Evolutionary conservation across 2,329 filamentous ascomycete species (phyloP), one percentile per base, ranked within the genome.

Genomic region (Sarocladiaceae sp.): DNA sequence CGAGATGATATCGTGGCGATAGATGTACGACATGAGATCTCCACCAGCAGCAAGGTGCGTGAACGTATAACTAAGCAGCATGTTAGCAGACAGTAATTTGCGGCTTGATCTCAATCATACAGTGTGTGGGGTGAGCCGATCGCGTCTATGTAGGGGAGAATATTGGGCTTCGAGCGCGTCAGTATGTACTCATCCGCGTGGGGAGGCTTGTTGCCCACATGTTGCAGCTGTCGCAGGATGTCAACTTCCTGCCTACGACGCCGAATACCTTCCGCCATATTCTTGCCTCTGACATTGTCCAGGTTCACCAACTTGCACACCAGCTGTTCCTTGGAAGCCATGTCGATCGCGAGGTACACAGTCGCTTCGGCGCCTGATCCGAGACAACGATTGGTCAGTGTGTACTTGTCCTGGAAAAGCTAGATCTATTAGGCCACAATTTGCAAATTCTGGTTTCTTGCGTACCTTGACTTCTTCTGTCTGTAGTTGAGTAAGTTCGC

Each of bases 241-340:
- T 75, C 68, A 22, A 76, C 70, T 60, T 83, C 79, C 54, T 75
- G 71, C 48, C 74, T 68, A 7, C 70, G 71, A 8, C 66, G 63
- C 7, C 65, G 63, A 8, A 69, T 57, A 3, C 66, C 59, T 37
- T 60, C 59, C n/a, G 56, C 58, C 26, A 53, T 53, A n/a, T 59
- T 61, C 52, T 56, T 61, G 40, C 51, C 61, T 51, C 58, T 55
- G 4, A 67, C 49, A 5, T 57, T 57, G 28, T 71, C 68, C 2
- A 86, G 60, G 51, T 79, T 71, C 50, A 88, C 70, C 8, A 88
- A 66, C 59, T 90, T 90, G 70, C 87, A 90, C 11, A 84, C 85
- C 18, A 88, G 57, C 59, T 90, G 87, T 52, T 73, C 75, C 33
- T 74, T 71, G 0, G 77, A 79, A 6, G 64, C 64, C 22, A 69